Evolutionary conservation across 2,329 filamentous ascomycete species (phyloP), one percentile per base, ranked within the genome.

Genomic region (Cytospora chrysosperma): DNA sequence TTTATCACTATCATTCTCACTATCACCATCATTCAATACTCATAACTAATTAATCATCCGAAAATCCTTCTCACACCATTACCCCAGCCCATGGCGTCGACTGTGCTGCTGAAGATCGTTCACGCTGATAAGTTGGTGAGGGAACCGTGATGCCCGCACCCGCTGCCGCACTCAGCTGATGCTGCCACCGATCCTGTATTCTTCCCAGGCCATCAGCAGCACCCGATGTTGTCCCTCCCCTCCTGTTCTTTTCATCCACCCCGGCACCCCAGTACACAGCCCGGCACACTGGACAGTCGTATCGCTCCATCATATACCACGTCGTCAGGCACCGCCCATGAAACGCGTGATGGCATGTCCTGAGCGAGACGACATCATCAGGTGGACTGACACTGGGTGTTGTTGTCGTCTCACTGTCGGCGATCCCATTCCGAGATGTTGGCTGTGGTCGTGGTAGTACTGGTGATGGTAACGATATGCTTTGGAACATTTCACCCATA

Each of bases 281-380:
- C 24, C 78, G 68, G 61, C 78, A 80, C 1, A 79, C 68, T 0
- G 77, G 77, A 40, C 78, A 80, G 32, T 74, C 70, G 59, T 74
- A 73, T 4, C 75, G 70, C 24, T 72, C 70, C 30, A 72, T 71
- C 37, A 77, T 62, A 57, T 77, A 77, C 77, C 77, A 80, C 0
- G 72, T 73, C 2, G 72, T 73, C 27, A 80, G 69, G 27, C 78
- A 79, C 9, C 71, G 72, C 6, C 74, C 72, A 66, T 79, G 77
- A 59, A 78, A 80, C 1, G 72, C 67, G 50, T 79, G 78, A 1
- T 71, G 72, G 49, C 77, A 80, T 24, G 59, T 67, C 51, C 75
- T 75, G 55, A 78, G 66, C 53, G 71, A 75, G 56, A 80, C 32
- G 4, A 78, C 68, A 4, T 78, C 75, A 57, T 74, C 70, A 6